Evolutionary conservation across 768 basidiomycete genomes (phyloP).

Genomic region (Gautieria morchelliformis): DNA sequence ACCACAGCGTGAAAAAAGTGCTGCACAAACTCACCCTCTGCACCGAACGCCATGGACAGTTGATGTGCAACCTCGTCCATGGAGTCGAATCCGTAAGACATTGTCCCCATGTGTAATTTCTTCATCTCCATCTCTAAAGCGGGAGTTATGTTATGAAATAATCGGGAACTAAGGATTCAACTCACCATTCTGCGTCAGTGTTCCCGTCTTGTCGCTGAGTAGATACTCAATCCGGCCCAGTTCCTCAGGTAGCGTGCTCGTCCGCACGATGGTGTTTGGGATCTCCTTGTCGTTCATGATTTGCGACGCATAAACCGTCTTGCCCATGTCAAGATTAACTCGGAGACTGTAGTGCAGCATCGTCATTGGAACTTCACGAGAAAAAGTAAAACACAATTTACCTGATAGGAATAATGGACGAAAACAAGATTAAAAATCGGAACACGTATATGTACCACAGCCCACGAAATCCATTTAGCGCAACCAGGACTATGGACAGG

Average conservation of each 20-base stretch:
- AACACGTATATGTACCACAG: conserved; percentile 95
- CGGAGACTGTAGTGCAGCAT: conserved; percentile 52
- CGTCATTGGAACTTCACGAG: neutral
- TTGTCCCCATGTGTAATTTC: conserved; percentile 97
- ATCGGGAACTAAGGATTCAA: neutral
- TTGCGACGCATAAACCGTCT: conserved; percentile 92
- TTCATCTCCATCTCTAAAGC: conserved; percentile 95
- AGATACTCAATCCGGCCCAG: conserved; percentile 92
- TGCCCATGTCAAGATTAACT: conserved; percentile 99
- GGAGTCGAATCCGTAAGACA: conserved; percentile 94
- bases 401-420: conserved; percentile 99
- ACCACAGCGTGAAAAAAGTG: neutral
- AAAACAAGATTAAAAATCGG: conserved; percentile 95
- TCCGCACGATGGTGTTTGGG: conserved; percentile 90
- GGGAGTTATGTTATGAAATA: neutral
- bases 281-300: conserved; percentile 93
- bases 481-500: conserved; percentile 84
- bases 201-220: conserved; percentile 96
- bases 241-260: conserved; percentile 96
- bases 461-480: conserved; percentile 92
- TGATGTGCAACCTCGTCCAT: conserved; percentile 98
- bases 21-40: conserved; percentile 32
- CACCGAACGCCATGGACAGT: conserved; percentile 75
- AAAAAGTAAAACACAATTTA: conserved; percentile 25
- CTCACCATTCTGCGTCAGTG: conserved; percentile 91